A percentile compares a stretch with the other conserved stretches of the same genome.
These are phyloP conservation scores for Nicotiana tomentosiformis DNA, from an alignment of 257 asterid species.

Conservation along the genomic window DNA sequence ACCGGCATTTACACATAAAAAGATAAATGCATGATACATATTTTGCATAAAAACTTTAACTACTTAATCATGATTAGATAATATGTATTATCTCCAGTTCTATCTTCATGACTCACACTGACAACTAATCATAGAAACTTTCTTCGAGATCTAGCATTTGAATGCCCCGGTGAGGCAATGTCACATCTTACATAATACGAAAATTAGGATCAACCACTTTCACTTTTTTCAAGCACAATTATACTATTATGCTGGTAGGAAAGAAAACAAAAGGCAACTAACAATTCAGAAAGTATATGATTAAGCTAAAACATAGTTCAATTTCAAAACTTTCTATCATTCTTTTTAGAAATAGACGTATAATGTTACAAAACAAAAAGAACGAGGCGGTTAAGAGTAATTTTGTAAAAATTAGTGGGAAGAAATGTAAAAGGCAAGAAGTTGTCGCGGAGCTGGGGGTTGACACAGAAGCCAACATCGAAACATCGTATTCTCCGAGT, in stretches of 20 bases:
- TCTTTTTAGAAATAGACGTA: not conserved
- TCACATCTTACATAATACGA: not conserved
- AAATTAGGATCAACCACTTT: not conserved
- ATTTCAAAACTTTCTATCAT: not conserved
- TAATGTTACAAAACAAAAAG: not conserved
- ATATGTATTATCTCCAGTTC: not conserved
- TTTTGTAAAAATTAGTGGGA: not conserved
- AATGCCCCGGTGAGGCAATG: no score
- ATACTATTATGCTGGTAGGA: not conserved
- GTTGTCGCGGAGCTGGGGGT: not conserved
- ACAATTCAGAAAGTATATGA: not conserved
- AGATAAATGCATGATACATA: not conserved
- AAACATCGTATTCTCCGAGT: not conserved
- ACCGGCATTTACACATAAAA: no score
- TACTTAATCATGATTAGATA: not conserved
- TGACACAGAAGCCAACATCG: not conserved
- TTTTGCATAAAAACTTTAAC: not conserved
- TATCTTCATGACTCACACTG: not conserved
- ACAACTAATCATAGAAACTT: not conserved
- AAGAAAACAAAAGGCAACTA: not conserved
- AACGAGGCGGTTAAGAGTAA: not conserved
- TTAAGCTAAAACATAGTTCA: not conserved
- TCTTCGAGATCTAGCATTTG: not conserved
- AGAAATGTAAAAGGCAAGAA: not conserved
- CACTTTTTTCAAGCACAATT: not conserved